These are phyloP conservation scores for Phlebiopsis gigantea DNA, from an alignment of 768 basidiomycete species.

Conservation along the genomic window DNA sequence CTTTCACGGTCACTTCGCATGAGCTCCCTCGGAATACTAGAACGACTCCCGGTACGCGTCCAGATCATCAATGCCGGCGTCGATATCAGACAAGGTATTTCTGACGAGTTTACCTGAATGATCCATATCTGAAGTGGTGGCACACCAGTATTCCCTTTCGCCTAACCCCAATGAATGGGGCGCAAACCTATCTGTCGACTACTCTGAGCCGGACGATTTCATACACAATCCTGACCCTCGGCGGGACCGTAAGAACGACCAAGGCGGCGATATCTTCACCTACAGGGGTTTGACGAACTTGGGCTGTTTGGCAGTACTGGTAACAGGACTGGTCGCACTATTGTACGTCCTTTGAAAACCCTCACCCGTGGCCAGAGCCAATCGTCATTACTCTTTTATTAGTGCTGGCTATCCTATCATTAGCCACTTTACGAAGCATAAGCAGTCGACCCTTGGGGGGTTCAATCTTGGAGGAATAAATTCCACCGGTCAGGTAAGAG, in stretches of 20 bases:
- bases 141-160: conserved; percentile 51
- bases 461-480: conserved; percentile 42
- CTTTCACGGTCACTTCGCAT: not conserved
- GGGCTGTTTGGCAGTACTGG: conserved; percentile 58
- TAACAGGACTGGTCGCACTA: conserved; percentile 40
- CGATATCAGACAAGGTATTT: conserved; percentile 27
- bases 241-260: conserved; percentile 21
- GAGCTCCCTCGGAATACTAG: conserved; percentile 4
- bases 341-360: conserved; percentile 55
- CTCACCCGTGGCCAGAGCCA: conserved; percentile 33
- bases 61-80: conserved; percentile 12
- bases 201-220: conserved; percentile 62
- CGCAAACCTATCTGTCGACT: conserved; percentile 59
- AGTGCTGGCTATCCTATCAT: conserved; percentile 41
- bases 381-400: not conserved
- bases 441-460: conserved; percentile 30
- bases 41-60: conserved; percentile 20
- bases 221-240: conserved; percentile 58
- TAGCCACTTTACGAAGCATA: conserved; percentile 27
- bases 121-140: not conserved
- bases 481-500: conserved; percentile 35
- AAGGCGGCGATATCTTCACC: conserved; percentile 42
- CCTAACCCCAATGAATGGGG: conserved; percentile 68
- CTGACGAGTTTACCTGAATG: not conserved
- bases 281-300: conserved; percentile 63